phyloP scores from a whole-genome alignment of 768 basidiomycete genomes.

The Macrolepiota fuliginosa region DNA sequence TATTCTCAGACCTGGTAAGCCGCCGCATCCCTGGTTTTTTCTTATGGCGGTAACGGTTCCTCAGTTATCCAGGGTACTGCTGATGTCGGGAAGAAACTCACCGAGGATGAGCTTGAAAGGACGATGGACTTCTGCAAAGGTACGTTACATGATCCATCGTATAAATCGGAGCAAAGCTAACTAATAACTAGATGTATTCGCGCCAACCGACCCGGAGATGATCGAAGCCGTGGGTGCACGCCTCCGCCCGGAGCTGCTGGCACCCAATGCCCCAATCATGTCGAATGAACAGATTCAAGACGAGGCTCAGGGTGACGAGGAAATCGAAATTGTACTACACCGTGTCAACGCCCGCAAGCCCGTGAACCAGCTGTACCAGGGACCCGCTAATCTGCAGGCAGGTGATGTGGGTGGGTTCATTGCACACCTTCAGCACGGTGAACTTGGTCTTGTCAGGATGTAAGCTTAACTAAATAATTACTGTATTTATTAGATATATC shows the following conservation, averaged over 20 bases:
- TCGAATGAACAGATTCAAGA: conserved; percentile 20
- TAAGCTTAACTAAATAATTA: background rate
- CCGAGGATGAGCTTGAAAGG: conserved; percentile 47
- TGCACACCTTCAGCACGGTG: conserved; percentile 15
- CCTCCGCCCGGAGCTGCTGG: conserved; percentile 21
- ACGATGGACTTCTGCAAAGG: conserved; percentile 31
- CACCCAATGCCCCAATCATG: conserved; percentile 21
- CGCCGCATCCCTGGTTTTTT: background rate
- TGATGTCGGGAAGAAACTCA: conserved; percentile 31
- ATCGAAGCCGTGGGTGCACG: conserved; percentile 22
- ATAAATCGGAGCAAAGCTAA: background rate
- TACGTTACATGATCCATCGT: background rate
- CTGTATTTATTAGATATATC: background rate
- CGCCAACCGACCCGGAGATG: conserved; percentile 26
- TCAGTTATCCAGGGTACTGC: conserved; percentile 26
- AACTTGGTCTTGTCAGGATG: conserved; percentile 15
- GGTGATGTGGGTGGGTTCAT: conserved; percentile 17
- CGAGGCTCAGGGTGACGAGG: conserved; percentile 18
- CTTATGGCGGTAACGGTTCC: background rate
- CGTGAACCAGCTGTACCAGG: conserved; percentile 17
- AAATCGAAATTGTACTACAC: conserved; percentile 15
- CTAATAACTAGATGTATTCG: conserved; percentile 20
- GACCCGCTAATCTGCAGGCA: conserved; percentile 12
- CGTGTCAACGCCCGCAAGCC: conserved; percentile 20
- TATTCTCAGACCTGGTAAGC: conserved; percentile 37